Conservation (phyloP, 768 basidiomycete genomes). For the Tricholoma sp. region DNA sequence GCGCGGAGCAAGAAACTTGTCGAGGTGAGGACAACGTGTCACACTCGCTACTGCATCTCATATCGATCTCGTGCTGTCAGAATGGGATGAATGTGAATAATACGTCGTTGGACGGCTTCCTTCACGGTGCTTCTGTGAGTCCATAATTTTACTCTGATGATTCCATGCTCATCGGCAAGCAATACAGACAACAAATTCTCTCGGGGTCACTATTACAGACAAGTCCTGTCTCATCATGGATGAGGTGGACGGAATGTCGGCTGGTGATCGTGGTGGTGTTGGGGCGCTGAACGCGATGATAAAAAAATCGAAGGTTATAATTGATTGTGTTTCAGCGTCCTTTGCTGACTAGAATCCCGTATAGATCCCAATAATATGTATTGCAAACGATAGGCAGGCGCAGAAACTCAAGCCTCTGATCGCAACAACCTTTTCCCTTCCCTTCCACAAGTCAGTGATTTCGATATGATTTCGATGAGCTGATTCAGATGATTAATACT, state of each 20-base stretch:
- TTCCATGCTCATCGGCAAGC: not conserved
- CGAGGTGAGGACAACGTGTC: conserved; percentile 51
- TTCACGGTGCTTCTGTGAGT: conserved; percentile 52
- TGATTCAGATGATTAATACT: conserved; percentile 5
- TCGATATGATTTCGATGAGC: not conserved
- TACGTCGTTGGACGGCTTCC: conserved; percentile 81
- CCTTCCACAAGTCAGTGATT: conserved; percentile 67
- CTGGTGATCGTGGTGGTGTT: conserved; percentile 94
- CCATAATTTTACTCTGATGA: not conserved
- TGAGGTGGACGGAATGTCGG: conserved; percentile 99
- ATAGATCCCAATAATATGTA: conserved; percentile 95
- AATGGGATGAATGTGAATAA: conserved; percentile 90
- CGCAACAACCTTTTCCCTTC: conserved; percentile 64
- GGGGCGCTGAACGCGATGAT: conserved; percentile 90
- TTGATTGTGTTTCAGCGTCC: not conserved
- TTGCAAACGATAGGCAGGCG: conserved; percentile 86
- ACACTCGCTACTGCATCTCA: not conserved
- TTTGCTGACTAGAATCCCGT: not conserved
- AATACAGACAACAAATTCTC: conserved; percentile 53
- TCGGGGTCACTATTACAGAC: conserved; percentile 72
- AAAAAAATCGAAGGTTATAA: conserved; percentile 78
- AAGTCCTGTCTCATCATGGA: conserved; percentile 95
- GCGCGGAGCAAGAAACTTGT: conserved; percentile 94
- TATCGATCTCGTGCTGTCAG: conserved; percentile 29
- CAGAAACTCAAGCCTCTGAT: conserved; percentile 88